Percentiles rank a stretch among this genome's conserved stretches.
These are phyloP conservation scores for Nissolia schottii DNA, from an alignment of 306 rosid genomes.

Conservation along the genomic window DNA sequence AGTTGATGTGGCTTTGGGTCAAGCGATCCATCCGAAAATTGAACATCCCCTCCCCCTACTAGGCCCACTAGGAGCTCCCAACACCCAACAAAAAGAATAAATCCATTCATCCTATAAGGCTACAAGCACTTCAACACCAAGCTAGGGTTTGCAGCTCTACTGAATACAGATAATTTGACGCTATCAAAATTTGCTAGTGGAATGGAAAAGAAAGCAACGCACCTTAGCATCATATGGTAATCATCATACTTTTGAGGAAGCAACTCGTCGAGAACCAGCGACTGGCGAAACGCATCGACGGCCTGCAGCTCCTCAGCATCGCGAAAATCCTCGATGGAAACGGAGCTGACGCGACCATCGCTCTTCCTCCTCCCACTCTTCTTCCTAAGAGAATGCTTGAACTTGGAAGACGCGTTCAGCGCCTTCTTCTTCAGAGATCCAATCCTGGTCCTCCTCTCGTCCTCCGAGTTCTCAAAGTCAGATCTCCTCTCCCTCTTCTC, in stretches of 20 bases:
- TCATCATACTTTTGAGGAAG: conserved; percentile 76
- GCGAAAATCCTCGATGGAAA: conserved; percentile 89
- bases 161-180: too few species aligned
- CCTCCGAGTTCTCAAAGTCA: conserved; percentile 94
- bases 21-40: too few species aligned
- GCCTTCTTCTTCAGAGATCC: conserved; percentile 95
- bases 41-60: too few species aligned
- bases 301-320: conserved; percentile 83
- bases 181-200: background rate
- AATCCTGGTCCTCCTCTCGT: conserved; percentile 90
- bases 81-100: too few species aligned
- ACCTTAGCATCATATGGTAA: conserved; percentile 96
- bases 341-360: conserved; percentile 97
- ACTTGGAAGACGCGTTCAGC: conserved; percentile 76
- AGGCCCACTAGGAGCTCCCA: too few species aligned
- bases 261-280: conserved; percentile 73
- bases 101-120: too few species aligned
- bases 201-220: background rate
- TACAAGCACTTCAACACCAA: background rate
- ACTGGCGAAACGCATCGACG: conserved; percentile 83
- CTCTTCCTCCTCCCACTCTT: conserved; percentile 83
- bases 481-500: conserved; percentile 91
- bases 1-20: too few species aligned
- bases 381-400: conserved; percentile 84
- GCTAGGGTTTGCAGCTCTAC: background rate